Base-by-base conservation (phyloP, 2,329 filamentous ascomycete genomes). In the Cordyceps sp. region DNA sequence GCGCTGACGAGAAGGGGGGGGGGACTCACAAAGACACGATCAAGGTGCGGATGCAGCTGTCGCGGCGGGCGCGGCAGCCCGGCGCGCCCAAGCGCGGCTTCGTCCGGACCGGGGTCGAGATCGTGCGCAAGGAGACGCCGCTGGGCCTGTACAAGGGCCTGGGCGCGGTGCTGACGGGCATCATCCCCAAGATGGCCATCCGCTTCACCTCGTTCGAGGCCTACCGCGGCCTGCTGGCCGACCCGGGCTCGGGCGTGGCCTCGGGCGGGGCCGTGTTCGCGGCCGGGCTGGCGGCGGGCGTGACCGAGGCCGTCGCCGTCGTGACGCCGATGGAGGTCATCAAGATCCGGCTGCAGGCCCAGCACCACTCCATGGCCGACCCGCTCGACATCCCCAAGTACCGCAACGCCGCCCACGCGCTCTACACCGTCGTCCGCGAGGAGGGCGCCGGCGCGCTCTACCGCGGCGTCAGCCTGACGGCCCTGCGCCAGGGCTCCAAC, bases 11-110 rank as follows among this genome's bases (percentile, higher is more conserved):
- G n/a, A n/a, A n/a, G n/a, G n/a, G n/a, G n/a, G n/a, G n/a, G n/a
- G n/a, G n/a, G n/a, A n/a, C n/a, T n/a, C n/a, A n/a, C n/a, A n/a
- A 28, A 81, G 84, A 94, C 58, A 94, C 86, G 37, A 93, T 96
- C 65, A 94, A 98, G 70, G 90, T 98, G 39, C 85, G 90, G 45
- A 98, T 98, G 92, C 90, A 98, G 62, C 78, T 98, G 37, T 96
- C 90, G 34, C 72, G 79, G 43, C 75, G 90, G 53, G 84, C 81
- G 31, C 72, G 80, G 43, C 70, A 74, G 37, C 85, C 85, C 35
- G 90, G 90, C 38, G 73, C 79, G 54, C 83, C 86, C 47, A 76
- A 78, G 46, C 79, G 85, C 44, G 88, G 90, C 40, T 98, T 98
- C 62, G 54, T 94, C 42, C 65, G 65, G 34, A 98, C 90, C 2